phyloP scores from a whole-genome alignment of 306 rosid species.

The Rosa chinensis region DNA sequence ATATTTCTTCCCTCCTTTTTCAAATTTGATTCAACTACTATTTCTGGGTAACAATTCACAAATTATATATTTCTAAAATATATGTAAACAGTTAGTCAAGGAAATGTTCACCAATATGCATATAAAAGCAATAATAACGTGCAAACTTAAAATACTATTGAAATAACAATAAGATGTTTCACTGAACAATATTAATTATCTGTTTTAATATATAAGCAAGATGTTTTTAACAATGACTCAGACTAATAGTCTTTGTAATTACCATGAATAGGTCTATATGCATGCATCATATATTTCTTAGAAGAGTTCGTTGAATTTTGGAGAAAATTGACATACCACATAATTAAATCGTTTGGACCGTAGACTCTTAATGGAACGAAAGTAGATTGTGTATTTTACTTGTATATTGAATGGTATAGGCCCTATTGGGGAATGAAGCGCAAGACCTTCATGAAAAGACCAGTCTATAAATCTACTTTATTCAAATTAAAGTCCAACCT shows the following conservation, averaged over 20 bases:
- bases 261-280: background rate
- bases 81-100: too few species aligned
- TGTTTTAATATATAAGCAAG: too few species aligned
- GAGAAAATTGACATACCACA: background rate
- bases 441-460: slow-evolving; percentile 27
- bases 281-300: background rate
- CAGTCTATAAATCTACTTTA: slow-evolving; percentile 21
- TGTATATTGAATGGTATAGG: background rate
- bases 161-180: too few species aligned
- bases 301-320: background rate
- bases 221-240: too few species aligned
- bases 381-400: background rate
- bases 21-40: too few species aligned
- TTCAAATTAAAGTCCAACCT: slow-evolving; percentile 21
- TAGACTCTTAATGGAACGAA: background rate
- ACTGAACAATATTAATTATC: too few species aligned
- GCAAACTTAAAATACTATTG: too few species aligned
- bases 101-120: too few species aligned
- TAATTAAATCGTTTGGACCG: background rate
- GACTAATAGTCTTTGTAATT: background rate
- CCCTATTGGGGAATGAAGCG: background rate
- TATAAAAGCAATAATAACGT: too few species aligned
- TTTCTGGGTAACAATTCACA: too few species aligned
- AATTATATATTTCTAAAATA: too few species aligned
- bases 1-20: too few species aligned